These are phyloP conservation scores for Diaporthe sp. DNA, from an alignment of 2,329 filamentous ascomycete species.

Conservation along the genomic window DNA sequence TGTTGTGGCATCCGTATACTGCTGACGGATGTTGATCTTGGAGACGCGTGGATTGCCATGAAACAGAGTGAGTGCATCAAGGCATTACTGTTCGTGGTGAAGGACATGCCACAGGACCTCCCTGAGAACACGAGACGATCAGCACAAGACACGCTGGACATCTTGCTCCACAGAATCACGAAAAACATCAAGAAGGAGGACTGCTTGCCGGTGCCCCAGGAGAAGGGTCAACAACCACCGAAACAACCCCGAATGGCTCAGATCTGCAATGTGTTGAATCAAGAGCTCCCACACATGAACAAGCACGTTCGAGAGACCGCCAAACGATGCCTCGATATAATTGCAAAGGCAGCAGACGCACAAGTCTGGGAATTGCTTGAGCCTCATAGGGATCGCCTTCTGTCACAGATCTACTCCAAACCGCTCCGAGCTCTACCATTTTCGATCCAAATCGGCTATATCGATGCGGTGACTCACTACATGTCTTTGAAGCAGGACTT, in stretches of 20 bases:
- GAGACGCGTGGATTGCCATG: conserved; percentile 84
- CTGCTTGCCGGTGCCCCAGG: conserved; percentile 58
- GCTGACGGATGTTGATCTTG: conserved; percentile 86
- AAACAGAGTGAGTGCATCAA: conserved; percentile 91
- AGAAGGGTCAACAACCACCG: conserved; percentile 59
- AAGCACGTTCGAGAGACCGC: conserved; percentile 92
- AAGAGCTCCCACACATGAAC: conserved; percentile 95
- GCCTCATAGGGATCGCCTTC: conserved; percentile 88
- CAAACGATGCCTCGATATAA: conserved; percentile 82
- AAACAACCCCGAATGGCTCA: conserved; percentile 75
- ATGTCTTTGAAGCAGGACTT: conserved; percentile 90
- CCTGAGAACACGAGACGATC: conserved; percentile 89
- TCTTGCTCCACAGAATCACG: conserved; percentile 83
- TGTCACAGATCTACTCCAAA: conserved; percentile 96
- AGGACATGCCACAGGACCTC: conserved; percentile 95
- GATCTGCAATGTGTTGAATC: conserved; percentile 87
- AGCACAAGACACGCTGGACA: conserved; percentile 85
- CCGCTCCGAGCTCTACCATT: conserved; percentile 94
- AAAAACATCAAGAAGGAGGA: conserved; percentile 87
- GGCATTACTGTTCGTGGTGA: conserved; percentile 96
- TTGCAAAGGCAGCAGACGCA: conserved; percentile 82
- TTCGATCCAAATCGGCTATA: conserved; percentile 95
- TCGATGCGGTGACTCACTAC: conserved; percentile 97
- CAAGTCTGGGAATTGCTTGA: conserved; percentile 90
- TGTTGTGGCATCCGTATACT: conserved; percentile 91